These are phyloP conservation scores for Chrysoporthe austroafricana DNA, from an alignment of 2,329 filamentous ascomycete genomes.

Conservation along the genomic window DNA sequence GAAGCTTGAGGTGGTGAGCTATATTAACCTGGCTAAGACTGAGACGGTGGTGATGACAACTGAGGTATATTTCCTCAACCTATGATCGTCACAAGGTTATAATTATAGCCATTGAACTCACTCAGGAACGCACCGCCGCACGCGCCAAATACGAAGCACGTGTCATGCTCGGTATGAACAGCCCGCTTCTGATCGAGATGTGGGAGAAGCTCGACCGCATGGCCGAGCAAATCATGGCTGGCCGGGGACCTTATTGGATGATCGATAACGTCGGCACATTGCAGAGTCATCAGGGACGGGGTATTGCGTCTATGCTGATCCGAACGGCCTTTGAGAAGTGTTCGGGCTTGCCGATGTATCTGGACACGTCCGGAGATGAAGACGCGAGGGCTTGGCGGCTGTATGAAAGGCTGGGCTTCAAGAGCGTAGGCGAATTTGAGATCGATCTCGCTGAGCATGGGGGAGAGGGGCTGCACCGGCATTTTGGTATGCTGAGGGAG, in stretches of 20 bases:
- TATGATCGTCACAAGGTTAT: neutral
- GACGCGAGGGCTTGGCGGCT: conserved; percentile 20
- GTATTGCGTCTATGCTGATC: conserved; percentile 15
- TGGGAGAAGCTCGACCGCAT: conserved; percentile 23
- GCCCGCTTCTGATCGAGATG: conserved; percentile 17
- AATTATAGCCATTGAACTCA: neutral
- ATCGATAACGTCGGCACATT: conserved; percentile 23
- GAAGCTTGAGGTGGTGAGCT: conserved; percentile 17
- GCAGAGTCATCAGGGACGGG: conserved; percentile 14
- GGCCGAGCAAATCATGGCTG: conserved; percentile 18
- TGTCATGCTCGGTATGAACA: conserved; percentile 21
- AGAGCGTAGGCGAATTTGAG: conserved; percentile 11
- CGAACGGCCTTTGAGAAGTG: conserved; percentile 13
- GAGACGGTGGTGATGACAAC: conserved; percentile 6
- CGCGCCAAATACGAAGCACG: conserved; percentile 7
- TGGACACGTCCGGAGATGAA: conserved; percentile 23
- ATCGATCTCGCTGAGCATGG: conserved; percentile 14
- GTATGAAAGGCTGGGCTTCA: conserved; percentile 20
- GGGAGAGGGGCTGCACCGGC: conserved; percentile 7
- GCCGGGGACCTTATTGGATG: conserved; percentile 9
- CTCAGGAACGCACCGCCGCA: conserved; percentile 3
- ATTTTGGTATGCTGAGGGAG: conserved; percentile 20
- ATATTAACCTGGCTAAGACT: conserved; percentile 21
- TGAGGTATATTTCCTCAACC: conserved; percentile 2
- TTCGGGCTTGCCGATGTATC: conserved; percentile 13